Percentiles rank a stretch among this genome's conserved stretches.
Conservation (phyloP, 495 filamentous ascomycete genomes). For the Penicillium longicatenatum region DNA sequence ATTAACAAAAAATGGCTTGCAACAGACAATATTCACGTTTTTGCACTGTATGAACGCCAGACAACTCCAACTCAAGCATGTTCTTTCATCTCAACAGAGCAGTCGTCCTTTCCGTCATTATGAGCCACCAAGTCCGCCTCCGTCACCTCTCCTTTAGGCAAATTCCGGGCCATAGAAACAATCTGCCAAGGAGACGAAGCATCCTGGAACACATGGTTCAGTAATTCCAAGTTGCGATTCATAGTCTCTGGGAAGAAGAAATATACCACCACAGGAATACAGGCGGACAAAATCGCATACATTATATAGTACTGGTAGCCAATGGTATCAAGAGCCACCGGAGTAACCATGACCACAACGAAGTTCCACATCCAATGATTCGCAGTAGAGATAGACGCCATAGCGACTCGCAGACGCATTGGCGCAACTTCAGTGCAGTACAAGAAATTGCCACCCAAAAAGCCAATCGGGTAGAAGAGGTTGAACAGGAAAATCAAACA, state of each 20-base stretch:
- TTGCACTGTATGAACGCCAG: too few species aligned
- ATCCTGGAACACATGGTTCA: neutral
- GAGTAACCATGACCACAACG: slow-evolving; percentile 58
- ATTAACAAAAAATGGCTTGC: too few species aligned
- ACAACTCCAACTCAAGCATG: too few species aligned
- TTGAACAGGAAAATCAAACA: slow-evolving; percentile 61
- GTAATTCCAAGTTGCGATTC: neutral
- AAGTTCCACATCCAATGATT: slow-evolving; percentile 52
- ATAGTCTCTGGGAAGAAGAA: slow-evolving; percentile 60
- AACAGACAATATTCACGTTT: too few species aligned
- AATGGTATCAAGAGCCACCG: slow-evolving; percentile 30
- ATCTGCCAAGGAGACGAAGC: too few species aligned
- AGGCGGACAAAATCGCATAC: slow-evolving; percentile 37
- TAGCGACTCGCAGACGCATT: slow-evolving; percentile 49
- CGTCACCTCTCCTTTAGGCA: too few species aligned
- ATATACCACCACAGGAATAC: slow-evolving; percentile 47
- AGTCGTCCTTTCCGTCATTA: too few species aligned
- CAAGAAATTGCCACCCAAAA: slow-evolving; percentile 57
- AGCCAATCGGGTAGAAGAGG: slow-evolving; percentile 58
- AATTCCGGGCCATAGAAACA: too few species aligned
- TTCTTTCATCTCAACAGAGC: too few species aligned
- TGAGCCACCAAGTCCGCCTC: too few species aligned
- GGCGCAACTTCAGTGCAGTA: slow-evolving; percentile 58
- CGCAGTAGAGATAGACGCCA: slow-evolving; percentile 42
- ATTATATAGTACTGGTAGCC: slow-evolving; percentile 29